Conservation (phyloP, 2,329 filamentous ascomycete genomes). For the Aspergillus puulaauensis region DNA sequence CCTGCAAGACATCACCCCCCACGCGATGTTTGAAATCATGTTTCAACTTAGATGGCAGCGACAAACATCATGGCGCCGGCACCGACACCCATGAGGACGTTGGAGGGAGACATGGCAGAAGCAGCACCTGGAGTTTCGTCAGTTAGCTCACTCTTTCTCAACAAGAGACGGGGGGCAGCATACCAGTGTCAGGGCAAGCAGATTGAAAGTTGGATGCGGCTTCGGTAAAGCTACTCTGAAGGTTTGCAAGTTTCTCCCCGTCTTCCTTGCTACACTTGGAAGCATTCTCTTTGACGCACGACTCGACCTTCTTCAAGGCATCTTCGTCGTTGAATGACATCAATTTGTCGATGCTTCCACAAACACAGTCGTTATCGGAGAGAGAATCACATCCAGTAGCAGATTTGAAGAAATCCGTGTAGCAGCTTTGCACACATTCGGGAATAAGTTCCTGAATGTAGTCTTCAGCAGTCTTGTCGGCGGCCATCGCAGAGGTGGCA, state of each 20-base stretch:
- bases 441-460: neutral
- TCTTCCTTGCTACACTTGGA: too few species aligned
- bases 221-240: neutral
- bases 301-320: too few species aligned
- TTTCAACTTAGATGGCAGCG: neutral
- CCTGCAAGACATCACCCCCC: neutral
- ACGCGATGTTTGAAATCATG: neutral
- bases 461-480: neutral
- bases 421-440: neutral
- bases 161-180: neutral
- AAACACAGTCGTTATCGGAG: neutral
- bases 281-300: too few species aligned
- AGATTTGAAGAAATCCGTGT: neutral
- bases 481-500: neutral
- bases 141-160: neutral
- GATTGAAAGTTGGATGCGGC: neutral
- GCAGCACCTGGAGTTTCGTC: neutral
- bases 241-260: too few species aligned
- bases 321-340: neutral
- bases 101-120: neutral
- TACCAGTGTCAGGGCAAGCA: neutral
- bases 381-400: neutral
- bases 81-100: slow-evolving; percentile 1
- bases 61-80: slow-evolving; percentile 1
- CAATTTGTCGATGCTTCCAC: neutral